Evolutionary conservation across 805 yeast genomes (phyloP).

Genomic region (Hanseniaspora valbyensis): DNA sequence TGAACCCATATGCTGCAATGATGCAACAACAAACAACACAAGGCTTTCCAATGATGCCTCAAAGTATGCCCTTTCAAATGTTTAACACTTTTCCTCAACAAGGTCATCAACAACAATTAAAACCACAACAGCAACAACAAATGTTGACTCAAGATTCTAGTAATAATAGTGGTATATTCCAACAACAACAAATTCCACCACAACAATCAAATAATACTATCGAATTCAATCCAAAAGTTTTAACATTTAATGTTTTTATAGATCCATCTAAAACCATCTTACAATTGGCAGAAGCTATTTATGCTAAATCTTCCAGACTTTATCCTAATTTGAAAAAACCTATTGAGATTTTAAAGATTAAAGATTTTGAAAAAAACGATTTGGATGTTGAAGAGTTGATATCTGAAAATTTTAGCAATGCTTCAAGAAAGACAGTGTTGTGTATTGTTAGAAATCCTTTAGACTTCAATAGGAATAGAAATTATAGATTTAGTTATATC

Average conservation of each 20-base stretch:
- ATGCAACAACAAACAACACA: constrained; percentile 1
- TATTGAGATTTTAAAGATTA: constrained; percentile 48
- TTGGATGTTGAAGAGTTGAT: constrained; percentile 66
- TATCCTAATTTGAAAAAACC: constrained; percentile 51
- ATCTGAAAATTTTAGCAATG: constrained; percentile 45
- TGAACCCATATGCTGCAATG: background rate
- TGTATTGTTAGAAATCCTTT: constrained; percentile 37
- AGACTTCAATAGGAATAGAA: constrained; percentile 19
- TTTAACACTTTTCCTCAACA: background rate
- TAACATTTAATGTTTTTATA: constrained; percentile 57
- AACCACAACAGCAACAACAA: background rate
- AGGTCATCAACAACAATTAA: background rate
- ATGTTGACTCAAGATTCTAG: background rate
- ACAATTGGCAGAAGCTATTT: constrained; percentile 43
- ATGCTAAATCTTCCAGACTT: constrained; percentile 45
- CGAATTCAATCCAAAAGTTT: constrained; percentile 15
- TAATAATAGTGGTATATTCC: background rate
- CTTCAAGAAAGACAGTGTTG: constrained; percentile 36
- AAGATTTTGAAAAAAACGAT: constrained; percentile 59
- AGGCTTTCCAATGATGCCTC: background rate
- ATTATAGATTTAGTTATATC: constrained; percentile 1
- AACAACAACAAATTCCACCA: background rate
- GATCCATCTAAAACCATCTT: constrained; percentile 37
- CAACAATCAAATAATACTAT: background rate
- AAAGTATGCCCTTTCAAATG: background rate